Base-by-base conservation (phyloP, 768 basidiomycete genomes). In the Cyclocybe aegerita region DNA sequence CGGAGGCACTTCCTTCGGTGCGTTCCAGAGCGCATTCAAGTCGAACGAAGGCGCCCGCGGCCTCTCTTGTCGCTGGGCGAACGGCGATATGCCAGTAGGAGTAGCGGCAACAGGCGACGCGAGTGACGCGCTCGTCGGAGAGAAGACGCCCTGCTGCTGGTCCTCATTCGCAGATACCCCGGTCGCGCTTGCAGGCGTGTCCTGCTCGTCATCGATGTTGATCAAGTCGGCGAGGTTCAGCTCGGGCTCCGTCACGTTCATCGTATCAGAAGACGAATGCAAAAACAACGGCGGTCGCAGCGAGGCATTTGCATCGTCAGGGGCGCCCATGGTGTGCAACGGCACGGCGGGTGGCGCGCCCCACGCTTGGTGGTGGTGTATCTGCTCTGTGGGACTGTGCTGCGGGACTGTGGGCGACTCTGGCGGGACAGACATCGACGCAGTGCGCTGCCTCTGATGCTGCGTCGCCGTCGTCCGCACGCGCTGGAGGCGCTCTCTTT, bases 181-280 rank as follows among this genome's bases (percentile, higher is more conserved):
- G 12, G 62, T 52, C 41, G 64, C 59, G n/a, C 55, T 51, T 42
- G 54, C 44, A 46, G 64, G 52, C 6, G 53, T 52, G 39, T 78
- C 74, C 42, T 74, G 70, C 44, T 65, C 60, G 43, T 88, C 87
- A 54, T 90, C 88, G 54, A 90, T 79, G 64, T 89, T 88, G 53
- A 90, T 88, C 56, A 90, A 71, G 64, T 90, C 88, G 35, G 81
- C 80, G 14, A 90, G 78, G 59, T 88, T 85, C 44, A 89, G 62
- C 67, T 89, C 87, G 31, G 79, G 80, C 63, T 86, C 87, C 29
- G 52, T 44, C 52, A 61, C 48, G 69, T 62, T 53, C 39, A 23
- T 23, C 23, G 58, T 45, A 31, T 82, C 81, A 31, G 78, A 67
- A 12, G 68, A 53, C 1, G 77, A 60, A 48, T 65, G 68, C 39